Percentiles rank a stretch among this genome's conserved stretches.
phyloP scores from a whole-genome alignment of 352 stramenopile species.

The Phytopythium montanum region DNA sequence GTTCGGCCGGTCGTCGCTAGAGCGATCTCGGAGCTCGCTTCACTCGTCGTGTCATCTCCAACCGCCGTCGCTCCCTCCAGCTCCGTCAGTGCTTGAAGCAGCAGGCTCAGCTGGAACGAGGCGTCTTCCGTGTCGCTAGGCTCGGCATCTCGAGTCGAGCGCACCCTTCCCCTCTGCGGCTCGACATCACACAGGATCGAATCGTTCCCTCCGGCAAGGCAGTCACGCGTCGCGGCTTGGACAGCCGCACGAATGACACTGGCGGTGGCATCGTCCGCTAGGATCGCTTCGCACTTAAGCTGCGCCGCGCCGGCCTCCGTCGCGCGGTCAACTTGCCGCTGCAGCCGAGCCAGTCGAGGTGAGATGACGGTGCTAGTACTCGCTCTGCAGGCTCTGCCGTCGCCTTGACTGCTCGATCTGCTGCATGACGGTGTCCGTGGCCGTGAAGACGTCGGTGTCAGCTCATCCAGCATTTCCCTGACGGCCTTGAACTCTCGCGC shows the following conservation, averaged over 20 bases:
- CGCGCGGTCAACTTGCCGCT: constrained; percentile 26
- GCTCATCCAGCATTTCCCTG: constrained; percentile 14
- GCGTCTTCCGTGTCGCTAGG: neutral
- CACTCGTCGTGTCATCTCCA: neutral
- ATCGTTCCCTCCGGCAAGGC: neutral
- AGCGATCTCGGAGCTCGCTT: neutral
- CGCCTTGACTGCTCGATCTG: neutral
- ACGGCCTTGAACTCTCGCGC: constrained; percentile 25
- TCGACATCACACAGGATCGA: neutral
- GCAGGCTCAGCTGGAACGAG: neutral
- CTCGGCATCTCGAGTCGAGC: neutral
- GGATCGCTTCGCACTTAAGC: constrained; percentile 7
- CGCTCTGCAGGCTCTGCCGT: neutral
- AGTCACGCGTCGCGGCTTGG: constrained; percentile 8
- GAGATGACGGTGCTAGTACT: constrained; percentile 24
- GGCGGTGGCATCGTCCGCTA: constrained; percentile 1
- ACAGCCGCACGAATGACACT: constrained; percentile 9
- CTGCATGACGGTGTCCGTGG: neutral
- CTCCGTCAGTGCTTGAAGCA: neutral
- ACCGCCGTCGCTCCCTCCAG: neutral
- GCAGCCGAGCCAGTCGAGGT: constrained; percentile 35
- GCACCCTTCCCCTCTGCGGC: neutral
- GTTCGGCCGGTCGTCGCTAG: neutral
- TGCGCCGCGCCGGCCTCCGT: constrained; percentile 19
- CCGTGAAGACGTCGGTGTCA: constrained; percentile 1